Evolutionary conservation across 2,329 filamentous ascomycete species (phyloP), one percentile per base, ranked within the genome.

Genomic region (Clonostachys rhizophaga): DNA sequence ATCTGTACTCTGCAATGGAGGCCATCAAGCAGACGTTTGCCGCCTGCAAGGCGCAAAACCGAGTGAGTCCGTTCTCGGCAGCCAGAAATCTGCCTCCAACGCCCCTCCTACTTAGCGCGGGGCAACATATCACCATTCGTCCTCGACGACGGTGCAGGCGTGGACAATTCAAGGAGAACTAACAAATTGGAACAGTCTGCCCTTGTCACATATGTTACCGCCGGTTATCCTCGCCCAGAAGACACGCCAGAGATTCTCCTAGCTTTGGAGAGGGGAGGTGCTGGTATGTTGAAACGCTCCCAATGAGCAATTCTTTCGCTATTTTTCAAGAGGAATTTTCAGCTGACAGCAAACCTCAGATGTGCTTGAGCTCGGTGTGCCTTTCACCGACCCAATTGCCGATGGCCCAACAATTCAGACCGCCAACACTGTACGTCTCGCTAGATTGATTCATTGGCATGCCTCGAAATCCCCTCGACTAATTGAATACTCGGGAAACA

Each of bases 381-480:
- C 94, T 45, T 99, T 99, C 72, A 96, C 92, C 60, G 94, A 99
- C 66, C 94, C 94, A 49, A 97, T 97, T 68, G 94, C 92, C 57
- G 94, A 99, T 69, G 94, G 94, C 30, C 94, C 94, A 35, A 96
- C 91, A 5, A 97, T 99, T 56, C 94, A 99, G 73, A 94, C 84
- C 53, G 83, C 94, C 54, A 99, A 99, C 71, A 39, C 36, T n/a
- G 17, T 30, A 30, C 24, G 24, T 30, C 24, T 30, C 24, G 24
- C 24, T 9, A 30, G 24, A 30, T 8, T 30, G 4, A 30, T 30
- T 10, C 8, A 30, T 30, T 30, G 9, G 24, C 24, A 30, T 30
- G 8, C 24, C 24, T 10, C 24, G 24, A 30, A 30, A 30, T 30
- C 24, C 24, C 24, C 24, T 30, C 24, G 24, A 30, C 24, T 30